Conservation (phyloP, 495 filamentous ascomycete species). For the Collariella sp. region DNA sequence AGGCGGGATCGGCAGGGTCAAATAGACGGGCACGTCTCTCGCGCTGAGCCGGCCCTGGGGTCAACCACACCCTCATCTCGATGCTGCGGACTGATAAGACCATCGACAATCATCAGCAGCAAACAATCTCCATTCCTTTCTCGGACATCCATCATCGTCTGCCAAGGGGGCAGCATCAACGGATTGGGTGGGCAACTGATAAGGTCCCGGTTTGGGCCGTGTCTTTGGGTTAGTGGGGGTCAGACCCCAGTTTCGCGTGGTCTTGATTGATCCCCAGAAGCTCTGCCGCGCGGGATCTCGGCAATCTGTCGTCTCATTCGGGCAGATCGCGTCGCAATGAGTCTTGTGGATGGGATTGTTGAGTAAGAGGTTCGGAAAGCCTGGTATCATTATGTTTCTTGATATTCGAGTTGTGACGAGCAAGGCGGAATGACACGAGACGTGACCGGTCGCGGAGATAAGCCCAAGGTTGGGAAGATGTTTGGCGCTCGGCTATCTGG, state of each 20-base stretch:
- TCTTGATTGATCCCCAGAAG: neutral
- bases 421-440: too few relatives aligned
- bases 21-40: slow-evolving; percentile 11
- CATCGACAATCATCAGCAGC: neutral
- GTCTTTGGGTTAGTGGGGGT: neutral
- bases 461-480: too few relatives aligned
- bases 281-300: neutral
- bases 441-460: too few relatives aligned
- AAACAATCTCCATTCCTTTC: neutral
- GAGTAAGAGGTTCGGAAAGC: too few relatives aligned
- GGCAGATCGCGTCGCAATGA: too few relatives aligned
- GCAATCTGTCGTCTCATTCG: neutral
- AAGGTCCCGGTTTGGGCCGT: neutral
- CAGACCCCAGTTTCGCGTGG: neutral
- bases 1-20: slow-evolving; percentile 20
- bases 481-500: too few relatives aligned
- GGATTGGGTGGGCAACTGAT: neutral
- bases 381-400: too few relatives aligned
- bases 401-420: too few relatives aligned
- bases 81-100: slow-evolving; percentile 6
- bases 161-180: neutral
- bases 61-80: neutral
- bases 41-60: neutral
- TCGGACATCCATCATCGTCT: neutral
- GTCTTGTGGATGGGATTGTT: too few relatives aligned